phyloP scores from a whole-genome alignment of 208 protist species.

The Trypanosoma mega region DNA sequence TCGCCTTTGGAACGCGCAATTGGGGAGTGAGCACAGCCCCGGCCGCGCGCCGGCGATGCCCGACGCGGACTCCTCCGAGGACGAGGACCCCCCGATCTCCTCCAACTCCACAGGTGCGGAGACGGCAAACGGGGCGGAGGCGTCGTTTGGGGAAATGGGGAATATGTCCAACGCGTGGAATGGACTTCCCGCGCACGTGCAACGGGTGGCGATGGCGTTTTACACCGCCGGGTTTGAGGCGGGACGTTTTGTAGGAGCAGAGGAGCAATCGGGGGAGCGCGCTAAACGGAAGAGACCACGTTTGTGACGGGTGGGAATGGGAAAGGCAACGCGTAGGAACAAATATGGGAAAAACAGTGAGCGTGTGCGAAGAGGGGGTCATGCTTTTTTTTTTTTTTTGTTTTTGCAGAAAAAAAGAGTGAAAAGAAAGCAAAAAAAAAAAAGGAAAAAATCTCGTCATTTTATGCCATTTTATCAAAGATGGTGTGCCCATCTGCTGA shows the following conservation, averaged over 20 bases:
- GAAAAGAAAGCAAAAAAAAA: too few relatives aligned
- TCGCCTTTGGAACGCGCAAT: conserved; percentile 70
- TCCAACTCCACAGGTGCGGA: not conserved
- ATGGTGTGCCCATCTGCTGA: too few relatives aligned
- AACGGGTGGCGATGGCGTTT: conserved; percentile 17
- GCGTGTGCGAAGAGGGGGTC: too few relatives aligned
- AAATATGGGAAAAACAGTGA: too few relatives aligned
- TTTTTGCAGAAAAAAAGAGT: too few relatives aligned
- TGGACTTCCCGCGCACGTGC: conserved; percentile 16
- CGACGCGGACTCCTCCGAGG: not conserved
- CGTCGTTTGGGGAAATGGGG: not conserved
- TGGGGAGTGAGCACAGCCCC: conserved; percentile 26
- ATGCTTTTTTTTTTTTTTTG: too few relatives aligned
- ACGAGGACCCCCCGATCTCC: not conserved
- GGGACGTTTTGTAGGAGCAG: conserved; percentile 19
- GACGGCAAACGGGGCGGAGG: not conserved
- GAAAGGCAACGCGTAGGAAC: too few relatives aligned
- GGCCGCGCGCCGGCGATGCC: not conserved
- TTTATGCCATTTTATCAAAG: too few relatives aligned
- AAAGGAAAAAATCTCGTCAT: too few relatives aligned
- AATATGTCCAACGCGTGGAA: not conserved
- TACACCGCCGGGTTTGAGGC: conserved; percentile 29
- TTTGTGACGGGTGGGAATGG: too few relatives aligned
- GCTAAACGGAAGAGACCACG: conserved; percentile 9
- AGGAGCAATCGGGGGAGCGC: not conserved